These are phyloP conservation scores for Boletus speciosus DNA, from an alignment of 768 basidiomycete species.

Conservation along the genomic window DNA sequence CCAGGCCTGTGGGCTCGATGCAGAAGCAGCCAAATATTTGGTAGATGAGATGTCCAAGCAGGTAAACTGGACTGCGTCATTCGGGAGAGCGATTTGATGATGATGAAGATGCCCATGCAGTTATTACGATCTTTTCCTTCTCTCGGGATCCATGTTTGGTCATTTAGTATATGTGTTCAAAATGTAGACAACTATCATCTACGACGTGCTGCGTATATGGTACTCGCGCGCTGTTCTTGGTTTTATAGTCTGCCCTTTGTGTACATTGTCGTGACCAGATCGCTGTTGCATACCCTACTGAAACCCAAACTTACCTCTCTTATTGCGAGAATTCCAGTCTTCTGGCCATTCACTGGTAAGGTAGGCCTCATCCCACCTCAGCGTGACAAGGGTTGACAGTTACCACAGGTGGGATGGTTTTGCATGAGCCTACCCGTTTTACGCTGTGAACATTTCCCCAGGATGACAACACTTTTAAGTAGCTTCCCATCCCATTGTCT, in stretches of 20 bases:
- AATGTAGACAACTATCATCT: background rate
- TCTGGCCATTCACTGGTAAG: background rate
- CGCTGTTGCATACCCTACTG: background rate
- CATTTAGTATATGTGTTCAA: background rate
- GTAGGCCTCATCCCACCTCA: too few species aligned
- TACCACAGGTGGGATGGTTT: too few species aligned
- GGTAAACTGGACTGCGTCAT: slow-evolving; percentile 15
- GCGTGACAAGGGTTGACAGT: too few species aligned
- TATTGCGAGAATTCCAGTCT: background rate
- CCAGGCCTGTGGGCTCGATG: slow-evolving; percentile 19
- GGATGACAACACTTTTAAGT: background rate
- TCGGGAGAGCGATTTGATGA: slow-evolving; percentile 1
- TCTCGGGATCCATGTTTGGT: background rate
- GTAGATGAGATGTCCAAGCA: slow-evolving; percentile 28
- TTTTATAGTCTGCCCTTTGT: background rate
- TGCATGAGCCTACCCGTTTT: too few species aligned
- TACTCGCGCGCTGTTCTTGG: background rate
- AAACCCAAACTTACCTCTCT: background rate
- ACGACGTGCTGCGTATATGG: background rate
- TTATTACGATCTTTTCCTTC: background rate
- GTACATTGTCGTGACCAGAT: background rate
- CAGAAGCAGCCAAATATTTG: slow-evolving; percentile 13
- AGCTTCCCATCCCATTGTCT: too few species aligned
- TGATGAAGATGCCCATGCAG: too few species aligned
- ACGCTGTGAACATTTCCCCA: background rate